Percentiles rank a stretch among this genome's conserved stretches.
These are phyloP conservation scores for Debaryomyces nepalensis DNA, from an alignment of 1,139 yeast species.

Conservation along the genomic window DNA sequence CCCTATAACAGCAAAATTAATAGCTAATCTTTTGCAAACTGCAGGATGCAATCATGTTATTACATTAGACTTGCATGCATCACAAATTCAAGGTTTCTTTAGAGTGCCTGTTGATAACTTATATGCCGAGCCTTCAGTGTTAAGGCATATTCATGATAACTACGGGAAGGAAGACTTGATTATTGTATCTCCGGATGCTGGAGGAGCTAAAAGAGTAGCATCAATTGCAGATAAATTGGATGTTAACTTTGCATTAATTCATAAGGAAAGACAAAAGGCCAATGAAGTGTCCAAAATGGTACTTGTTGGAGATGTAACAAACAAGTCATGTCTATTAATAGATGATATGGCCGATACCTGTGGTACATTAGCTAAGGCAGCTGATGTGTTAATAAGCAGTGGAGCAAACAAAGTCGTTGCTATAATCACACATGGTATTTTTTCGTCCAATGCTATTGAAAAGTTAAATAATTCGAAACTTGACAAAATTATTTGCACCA, in stretches of 20 bases:
- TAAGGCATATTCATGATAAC: constrained; percentile 81
- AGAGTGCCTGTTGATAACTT: constrained; percentile 95
- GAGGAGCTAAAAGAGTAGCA: constrained; percentile 98
- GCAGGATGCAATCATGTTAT: constrained; percentile 98
- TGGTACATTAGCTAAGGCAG: constrained; percentile 95
- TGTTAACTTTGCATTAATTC: constrained; percentile 92
- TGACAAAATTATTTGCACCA: constrained; percentile 86
- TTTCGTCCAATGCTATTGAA: constrained; percentile 85
- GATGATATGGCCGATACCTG: constrained; percentile 99
- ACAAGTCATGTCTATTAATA: constrained; percentile 85
- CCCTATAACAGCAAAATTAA: constrained; percentile 93
- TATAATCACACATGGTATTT: constrained; percentile 93
- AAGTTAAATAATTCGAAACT: constrained; percentile 80
- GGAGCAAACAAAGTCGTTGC: constrained; percentile 89
- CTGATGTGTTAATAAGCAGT: constrained; percentile 81
- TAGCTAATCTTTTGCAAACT: constrained; percentile 93
- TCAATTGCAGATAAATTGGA: constrained; percentile 92
- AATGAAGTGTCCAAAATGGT: constrained; percentile 96
- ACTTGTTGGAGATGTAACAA: constrained; percentile 91
- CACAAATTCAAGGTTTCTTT: constrained; percentile 97
- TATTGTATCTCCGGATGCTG: constrained; percentile 96
- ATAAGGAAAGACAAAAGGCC: constrained; percentile 94
- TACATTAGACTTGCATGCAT: constrained; percentile 96
- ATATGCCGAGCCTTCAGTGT: constrained; percentile 94
- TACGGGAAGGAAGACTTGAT: constrained; percentile 70